These are phyloP conservation scores for Sclerotinia trifoliorum DNA, from an alignment of 2,329 filamentous ascomycete genomes.

Conservation along the genomic window DNA sequence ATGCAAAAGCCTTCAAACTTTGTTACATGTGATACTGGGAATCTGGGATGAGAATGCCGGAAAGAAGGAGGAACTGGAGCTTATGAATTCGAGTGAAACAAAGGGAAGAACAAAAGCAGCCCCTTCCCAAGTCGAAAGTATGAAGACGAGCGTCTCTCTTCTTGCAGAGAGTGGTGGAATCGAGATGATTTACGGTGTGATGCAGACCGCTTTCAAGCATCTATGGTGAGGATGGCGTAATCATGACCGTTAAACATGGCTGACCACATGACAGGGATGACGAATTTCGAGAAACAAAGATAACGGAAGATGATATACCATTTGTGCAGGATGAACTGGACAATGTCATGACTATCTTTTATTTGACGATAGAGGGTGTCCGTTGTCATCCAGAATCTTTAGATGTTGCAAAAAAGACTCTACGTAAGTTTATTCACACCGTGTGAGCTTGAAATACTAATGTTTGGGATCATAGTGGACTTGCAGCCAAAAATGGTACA, in stretches of 20 bases:
- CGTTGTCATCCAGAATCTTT: conserved; percentile 53
- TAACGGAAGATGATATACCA: conserved; percentile 39
- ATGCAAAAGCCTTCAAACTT: conserved; percentile 54
- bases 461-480: conserved; percentile 42
- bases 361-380: conserved; percentile 57
- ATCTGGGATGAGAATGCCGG: conserved; percentile 69
- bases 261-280: conserved; percentile 35
- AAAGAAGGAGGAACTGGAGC: conserved; percentile 35
- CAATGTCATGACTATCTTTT: conserved; percentile 63
- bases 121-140: conserved; percentile 56
- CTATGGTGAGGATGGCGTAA: conserved; percentile 38
- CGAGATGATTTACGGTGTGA: conserved; percentile 34
- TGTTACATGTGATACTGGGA: conserved; percentile 64
- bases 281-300: conserved; percentile 39
- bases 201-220: conserved; percentile 37
- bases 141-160: conserved; percentile 54
- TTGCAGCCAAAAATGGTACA: conserved; percentile 68
- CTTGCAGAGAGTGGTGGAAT: conserved; percentile 49
- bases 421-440: conserved; percentile 46
- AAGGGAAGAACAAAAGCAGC: conserved; percentile 53
- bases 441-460: conserved; percentile 30
- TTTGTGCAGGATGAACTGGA: conserved; percentile 56
- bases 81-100: conserved; percentile 44
- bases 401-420: conserved; percentile 41
- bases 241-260: neutral